Conservation (phyloP, 352 stramenopile species). For the Phytophthora pinifolia region DNA sequence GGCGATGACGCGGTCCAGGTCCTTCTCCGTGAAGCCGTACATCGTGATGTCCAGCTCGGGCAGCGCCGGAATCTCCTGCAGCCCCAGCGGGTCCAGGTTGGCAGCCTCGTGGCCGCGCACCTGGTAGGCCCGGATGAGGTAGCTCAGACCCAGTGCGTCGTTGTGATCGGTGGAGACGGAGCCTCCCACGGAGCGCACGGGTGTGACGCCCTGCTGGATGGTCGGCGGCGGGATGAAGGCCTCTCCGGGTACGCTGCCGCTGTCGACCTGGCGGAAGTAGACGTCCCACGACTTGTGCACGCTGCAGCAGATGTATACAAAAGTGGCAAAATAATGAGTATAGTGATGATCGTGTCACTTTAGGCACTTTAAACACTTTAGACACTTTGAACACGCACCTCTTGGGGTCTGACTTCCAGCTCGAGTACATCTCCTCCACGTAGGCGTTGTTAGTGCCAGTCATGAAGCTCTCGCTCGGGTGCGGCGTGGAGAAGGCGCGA, state of each 20-base stretch:
- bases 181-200: slow-evolving; percentile 48
- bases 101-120: slow-evolving; percentile 95
- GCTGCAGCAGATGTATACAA: slow-evolving; percentile 28
- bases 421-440: slow-evolving; percentile 97
- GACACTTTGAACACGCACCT: slow-evolving; percentile 36
- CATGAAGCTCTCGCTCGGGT: slow-evolving; percentile 92
- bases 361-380: slow-evolving; percentile 18
- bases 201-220: slow-evolving; percentile 74
- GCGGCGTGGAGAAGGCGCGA: slow-evolving; percentile 62
- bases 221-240: slow-evolving; percentile 83
- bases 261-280: slow-evolving; percentile 86
- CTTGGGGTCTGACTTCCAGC: slow-evolving; percentile 90
- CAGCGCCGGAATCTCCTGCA: slow-evolving; percentile 68
- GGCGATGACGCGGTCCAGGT: slow-evolving; percentile 88
- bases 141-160: slow-evolving; percentile 91
- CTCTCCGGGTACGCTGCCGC: slow-evolving; percentile 72
- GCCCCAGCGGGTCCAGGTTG: slow-evolving; percentile 96
- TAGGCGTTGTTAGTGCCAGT: slow-evolving; percentile 95
- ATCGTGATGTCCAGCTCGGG: slow-evolving; percentile 90
- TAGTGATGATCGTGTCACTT: slow-evolving; percentile 5
- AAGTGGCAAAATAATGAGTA: slow-evolving; percentile 2
- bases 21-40: slow-evolving; percentile 91
- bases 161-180: slow-evolving; percentile 53
- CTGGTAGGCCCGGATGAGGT: slow-evolving; percentile 98
- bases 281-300: slow-evolving; percentile 89